Base-by-base conservation (phyloP, 345 rosid genomes). In the Arabidopsis arenosa region DNA sequence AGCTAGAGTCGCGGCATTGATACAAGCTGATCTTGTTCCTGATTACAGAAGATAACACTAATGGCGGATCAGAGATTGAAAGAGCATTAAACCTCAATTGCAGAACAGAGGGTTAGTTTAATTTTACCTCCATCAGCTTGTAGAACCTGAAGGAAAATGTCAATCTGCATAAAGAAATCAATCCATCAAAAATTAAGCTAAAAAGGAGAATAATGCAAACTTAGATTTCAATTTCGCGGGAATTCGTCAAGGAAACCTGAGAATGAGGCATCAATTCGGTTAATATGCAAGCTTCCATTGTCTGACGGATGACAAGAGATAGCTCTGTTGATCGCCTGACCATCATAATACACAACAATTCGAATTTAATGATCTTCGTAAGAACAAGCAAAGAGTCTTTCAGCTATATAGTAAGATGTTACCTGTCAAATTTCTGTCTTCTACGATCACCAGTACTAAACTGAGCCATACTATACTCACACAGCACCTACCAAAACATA, bases 1-100 rank as follows among this genome's bases (percentile, higher is more conserved):
- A 71, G 99, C 98, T 85, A 95, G 83, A 51, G 94, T 89, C 17
- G 98, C 98, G 14, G 99, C 99, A 85, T 95, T 95, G 77, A 95
- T 92, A 82, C 98, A 92, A 47, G 99, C 98, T 45, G 96, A 89
- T 80, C 98, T 85, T 63, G 99, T 92, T 77, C 97, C 97, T 92
- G 74, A 51, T 47, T 10, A 55, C 59, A 70, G 7, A 63, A 36
- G 52, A 15, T 28, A 26, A 45, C 51, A 63, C 14, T 26, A 56
- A 82, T 57, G 51, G 30, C 21, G 0, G 41, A 63, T 59, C 9
- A 64, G 15, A 64, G 7, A 53, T 13, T 5, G 9, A 39, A 37
- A 40, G 45, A 52, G 26, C 12, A 7, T 6, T 17, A 30, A n/a
- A 5, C 23, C 41, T 15, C 0, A 54, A 9, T n/a, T 14, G 0